Evolutionary conservation across 768 basidiomycete species (phyloP).

Genomic region (Suillus discolor): DNA sequence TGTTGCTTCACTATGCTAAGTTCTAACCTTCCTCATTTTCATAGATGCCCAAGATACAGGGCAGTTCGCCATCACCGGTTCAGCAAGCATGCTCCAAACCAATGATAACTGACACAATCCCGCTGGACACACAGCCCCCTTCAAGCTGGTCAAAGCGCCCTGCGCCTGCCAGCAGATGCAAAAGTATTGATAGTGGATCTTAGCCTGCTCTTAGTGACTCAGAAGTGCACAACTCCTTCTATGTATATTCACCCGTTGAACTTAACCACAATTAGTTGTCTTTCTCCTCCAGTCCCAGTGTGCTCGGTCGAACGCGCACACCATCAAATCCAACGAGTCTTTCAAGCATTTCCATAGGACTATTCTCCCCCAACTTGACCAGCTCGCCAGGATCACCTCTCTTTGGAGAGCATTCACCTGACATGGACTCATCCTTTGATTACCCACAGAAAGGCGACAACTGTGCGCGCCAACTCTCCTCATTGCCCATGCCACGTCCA

Average conservation of each 20-base stretch:
- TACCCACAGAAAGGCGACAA: conserved; percentile 36
- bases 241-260: conserved; percentile 3
- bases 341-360: conserved; percentile 19
- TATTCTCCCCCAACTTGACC: conserved; percentile 45
- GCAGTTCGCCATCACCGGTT: too few relatives aligned
- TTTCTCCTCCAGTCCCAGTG: conserved; percentile 39
- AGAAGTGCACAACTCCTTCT: conserved; percentile 51
- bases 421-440: conserved; percentile 39
- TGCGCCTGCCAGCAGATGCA: conserved; percentile 64
- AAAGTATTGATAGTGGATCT: conserved; percentile 71
- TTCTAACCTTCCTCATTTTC: too few relatives aligned
- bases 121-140: conserved; percentile 58
- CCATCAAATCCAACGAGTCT: conserved; percentile 70
- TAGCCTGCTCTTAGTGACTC: conserved; percentile 61
- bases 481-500: conserved; percentile 64
- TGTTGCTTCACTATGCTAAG: too few relatives aligned
- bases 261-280: conserved; percentile 30
- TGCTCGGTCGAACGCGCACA: conserved; percentile 58
- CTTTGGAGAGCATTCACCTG: conserved; percentile 39
- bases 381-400: conserved; percentile 43
- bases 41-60: too few relatives aligned
- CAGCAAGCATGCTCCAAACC: too few relatives aligned
- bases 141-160: conserved; percentile 80
- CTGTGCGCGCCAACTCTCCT: conserved; percentile 51
- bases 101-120: too few relatives aligned